A percentile compares a stretch with the other conserved stretches of the same genome.
phyloP scores from a whole-genome alignment of 1,284 basidiomycete species.

The Xanthoconium separans region DNA sequence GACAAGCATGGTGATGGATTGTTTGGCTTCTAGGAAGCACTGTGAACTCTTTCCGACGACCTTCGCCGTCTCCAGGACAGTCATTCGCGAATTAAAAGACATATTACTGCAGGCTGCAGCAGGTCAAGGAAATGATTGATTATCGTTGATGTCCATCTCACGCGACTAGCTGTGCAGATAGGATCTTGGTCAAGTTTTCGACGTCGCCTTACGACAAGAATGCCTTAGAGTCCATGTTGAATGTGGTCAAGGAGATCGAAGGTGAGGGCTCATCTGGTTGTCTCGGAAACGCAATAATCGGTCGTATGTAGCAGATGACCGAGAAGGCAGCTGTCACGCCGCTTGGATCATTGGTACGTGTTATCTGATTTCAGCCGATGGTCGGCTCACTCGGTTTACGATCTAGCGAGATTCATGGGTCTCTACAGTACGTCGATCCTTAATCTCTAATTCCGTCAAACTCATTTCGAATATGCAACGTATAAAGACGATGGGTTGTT shows the following conservation, averaged over 20 bases:
- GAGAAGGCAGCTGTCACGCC: constrained; percentile 9
- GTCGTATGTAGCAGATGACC: constrained; percentile 5
- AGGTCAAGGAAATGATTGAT: constrained; percentile 10
- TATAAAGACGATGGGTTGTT: constrained; percentile 27
- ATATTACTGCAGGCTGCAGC: constrained; percentile 29
- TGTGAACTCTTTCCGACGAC: constrained; percentile 33
- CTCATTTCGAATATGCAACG: not conserved
- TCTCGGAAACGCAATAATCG: not conserved
- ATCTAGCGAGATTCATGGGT: constrained; percentile 29
- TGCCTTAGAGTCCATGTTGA: constrained; percentile 27
- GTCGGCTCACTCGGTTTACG: not conserved
- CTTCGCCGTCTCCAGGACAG: constrained; percentile 18
- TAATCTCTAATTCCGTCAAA: not conserved
- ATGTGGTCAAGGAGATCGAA: constrained; percentile 30
- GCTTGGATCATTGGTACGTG: constrained; percentile 30
- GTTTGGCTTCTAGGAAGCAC: constrained; percentile 21
- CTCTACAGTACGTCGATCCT: constrained; percentile 27
- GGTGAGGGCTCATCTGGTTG: constrained; percentile 4
- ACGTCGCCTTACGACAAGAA: constrained; percentile 29
- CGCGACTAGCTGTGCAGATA: constrained; percentile 14
- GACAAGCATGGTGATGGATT: not conserved
- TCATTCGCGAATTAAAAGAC: constrained; percentile 23
- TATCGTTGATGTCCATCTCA: not conserved
- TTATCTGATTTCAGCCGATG: not conserved
- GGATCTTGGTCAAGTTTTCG: constrained; percentile 33